phyloP scores from a whole-genome alignment of 495 filamentous ascomycete species.

The Penicillium cosmopolitanum region DNA sequence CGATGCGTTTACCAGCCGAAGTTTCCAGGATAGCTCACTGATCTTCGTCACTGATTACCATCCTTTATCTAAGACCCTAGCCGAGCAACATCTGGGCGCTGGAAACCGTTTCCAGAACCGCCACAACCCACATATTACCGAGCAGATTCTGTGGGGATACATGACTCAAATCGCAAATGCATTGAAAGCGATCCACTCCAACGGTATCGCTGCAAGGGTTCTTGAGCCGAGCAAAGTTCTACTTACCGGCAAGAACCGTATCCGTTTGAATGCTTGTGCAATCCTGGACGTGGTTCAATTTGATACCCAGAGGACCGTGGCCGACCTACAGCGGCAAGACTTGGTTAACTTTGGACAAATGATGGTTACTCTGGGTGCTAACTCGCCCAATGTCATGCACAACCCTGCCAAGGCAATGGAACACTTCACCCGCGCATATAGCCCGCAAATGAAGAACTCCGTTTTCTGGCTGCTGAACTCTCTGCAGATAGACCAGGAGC shows the following conservation, averaged over 20 bases:
- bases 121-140: slow-evolving; percentile 60
- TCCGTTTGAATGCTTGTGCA: slow-evolving; percentile 86
- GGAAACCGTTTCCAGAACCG: slow-evolving; percentile 56
- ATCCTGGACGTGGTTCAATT: slow-evolving; percentile 85
- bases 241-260: slow-evolving; percentile 67
- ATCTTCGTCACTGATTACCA: slow-evolving; percentile 94
- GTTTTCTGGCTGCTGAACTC: slow-evolving; percentile 74
- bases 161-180: slow-evolving; percentile 90
- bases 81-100: slow-evolving; percentile 75
- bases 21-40: slow-evolving; percentile 92
- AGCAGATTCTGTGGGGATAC: slow-evolving; percentile 87
- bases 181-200: slow-evolving; percentile 80
- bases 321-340: slow-evolving; percentile 85
- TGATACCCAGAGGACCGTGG: slow-evolving; percentile 64
- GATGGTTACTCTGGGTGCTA: slow-evolving; percentile 75
- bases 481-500: slow-evolving; percentile 52
- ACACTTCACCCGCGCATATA: slow-evolving; percentile 71
- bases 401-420: slow-evolving; percentile 68
- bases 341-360: slow-evolving; percentile 84
- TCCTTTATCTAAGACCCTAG: slow-evolving; percentile 85
- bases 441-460: slow-evolving; percentile 70
- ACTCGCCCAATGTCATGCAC: slow-evolving; percentile 58
- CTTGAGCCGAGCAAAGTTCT: slow-evolving; percentile 86
- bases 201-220: slow-evolving; percentile 79
- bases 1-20: slow-evolving; percentile 89